Conservation (phyloP, 169 alveolate genomes). For the Eimeria zaria region DNA sequence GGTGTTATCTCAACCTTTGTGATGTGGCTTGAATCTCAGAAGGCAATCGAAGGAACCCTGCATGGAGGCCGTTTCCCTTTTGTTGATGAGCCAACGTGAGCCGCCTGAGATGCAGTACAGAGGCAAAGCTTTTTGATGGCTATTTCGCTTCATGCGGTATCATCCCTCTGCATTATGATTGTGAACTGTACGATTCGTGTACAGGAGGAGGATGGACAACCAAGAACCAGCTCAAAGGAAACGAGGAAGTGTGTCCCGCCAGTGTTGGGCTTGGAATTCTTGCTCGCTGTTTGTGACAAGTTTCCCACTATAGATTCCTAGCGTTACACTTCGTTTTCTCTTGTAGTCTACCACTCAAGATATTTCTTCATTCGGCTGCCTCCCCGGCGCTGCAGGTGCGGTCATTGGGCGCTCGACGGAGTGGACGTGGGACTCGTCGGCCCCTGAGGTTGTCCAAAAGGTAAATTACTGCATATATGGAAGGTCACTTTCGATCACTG, state of each 20-base stretch:
- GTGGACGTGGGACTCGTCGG: slow-evolving; percentile 54
- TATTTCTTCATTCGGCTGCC: neutral
- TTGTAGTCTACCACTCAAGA: neutral
- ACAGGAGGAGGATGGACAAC: slow-evolving; percentile 27
- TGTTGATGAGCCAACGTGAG: slow-evolving; percentile 82
- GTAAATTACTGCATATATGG: neutral
- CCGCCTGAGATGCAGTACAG: neutral
- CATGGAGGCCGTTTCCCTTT: slow-evolving; percentile 82
- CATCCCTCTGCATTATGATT: neutral
- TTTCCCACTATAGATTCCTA: neutral
- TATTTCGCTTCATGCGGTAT: neutral
- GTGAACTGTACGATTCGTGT: neutral
- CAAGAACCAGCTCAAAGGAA: slow-evolving; percentile 30
- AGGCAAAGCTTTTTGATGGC: neutral
- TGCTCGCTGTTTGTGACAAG: neutral
- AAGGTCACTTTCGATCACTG: neutral
- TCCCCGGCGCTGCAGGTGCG: slow-evolving; percentile 29
- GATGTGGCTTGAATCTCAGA: slow-evolving; percentile 48
- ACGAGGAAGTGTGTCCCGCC: slow-evolving; percentile 55
- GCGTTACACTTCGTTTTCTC: neutral
- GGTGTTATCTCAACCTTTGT: neutral
- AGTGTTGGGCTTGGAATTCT: neutral
- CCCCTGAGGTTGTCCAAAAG: slow-evolving; percentile 52
- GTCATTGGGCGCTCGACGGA: slow-evolving; percentile 77
- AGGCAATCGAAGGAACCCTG: slow-evolving; percentile 70